Evolutionary conservation across 495 filamentous ascomycete species (phyloP).

Genomic region (Usnea hakonensis): DNA sequence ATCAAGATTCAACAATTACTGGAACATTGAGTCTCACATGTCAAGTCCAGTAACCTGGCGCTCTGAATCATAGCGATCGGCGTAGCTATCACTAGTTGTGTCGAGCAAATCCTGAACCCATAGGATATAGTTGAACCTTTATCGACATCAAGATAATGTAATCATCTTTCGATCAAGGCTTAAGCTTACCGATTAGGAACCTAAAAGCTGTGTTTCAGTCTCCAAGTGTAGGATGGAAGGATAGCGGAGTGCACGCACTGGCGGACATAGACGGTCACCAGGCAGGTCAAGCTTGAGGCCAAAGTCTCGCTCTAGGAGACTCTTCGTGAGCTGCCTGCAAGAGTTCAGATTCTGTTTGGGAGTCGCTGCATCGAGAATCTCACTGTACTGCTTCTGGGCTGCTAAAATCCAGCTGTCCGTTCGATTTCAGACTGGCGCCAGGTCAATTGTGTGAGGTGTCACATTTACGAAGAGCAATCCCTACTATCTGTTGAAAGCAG

Average conservation of each 20-base stretch:
- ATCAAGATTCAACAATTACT: too few relatives aligned
- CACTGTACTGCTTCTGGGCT: constrained; percentile 68
- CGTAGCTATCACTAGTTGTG: constrained; percentile 49
- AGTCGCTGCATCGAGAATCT: not conserved
- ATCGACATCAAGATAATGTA: constrained; percentile 4
- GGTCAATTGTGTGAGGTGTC: not conserved
- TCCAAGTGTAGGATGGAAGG: not conserved
- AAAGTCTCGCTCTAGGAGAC: constrained; percentile 70
- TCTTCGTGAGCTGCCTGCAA: constrained; percentile 67
- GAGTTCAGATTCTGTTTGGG: not conserved
- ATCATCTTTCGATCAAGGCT: not conserved
- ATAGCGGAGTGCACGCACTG: constrained; percentile 43
- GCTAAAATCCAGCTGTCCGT: constrained; percentile 70
- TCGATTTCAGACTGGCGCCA: constrained; percentile 43
- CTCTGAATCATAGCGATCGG: constrained; percentile 47
- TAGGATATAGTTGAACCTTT: constrained; percentile 75
- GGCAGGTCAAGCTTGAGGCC: constrained; percentile 62
- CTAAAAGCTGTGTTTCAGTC: constrained; percentile 28
- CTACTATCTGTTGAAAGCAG: constrained; percentile 51
- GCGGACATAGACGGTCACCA: constrained; percentile 78
- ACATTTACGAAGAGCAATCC: constrained; percentile 16
- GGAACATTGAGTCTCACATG: constrained; percentile 40
- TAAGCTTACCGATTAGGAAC: constrained; percentile 55
- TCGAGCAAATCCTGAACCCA: constrained; percentile 87
- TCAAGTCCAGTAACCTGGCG: constrained; percentile 67